Evolutionary conservation across 1,139 yeast species (phyloP).

Genomic region (Geotrichum klebahnii): DNA sequence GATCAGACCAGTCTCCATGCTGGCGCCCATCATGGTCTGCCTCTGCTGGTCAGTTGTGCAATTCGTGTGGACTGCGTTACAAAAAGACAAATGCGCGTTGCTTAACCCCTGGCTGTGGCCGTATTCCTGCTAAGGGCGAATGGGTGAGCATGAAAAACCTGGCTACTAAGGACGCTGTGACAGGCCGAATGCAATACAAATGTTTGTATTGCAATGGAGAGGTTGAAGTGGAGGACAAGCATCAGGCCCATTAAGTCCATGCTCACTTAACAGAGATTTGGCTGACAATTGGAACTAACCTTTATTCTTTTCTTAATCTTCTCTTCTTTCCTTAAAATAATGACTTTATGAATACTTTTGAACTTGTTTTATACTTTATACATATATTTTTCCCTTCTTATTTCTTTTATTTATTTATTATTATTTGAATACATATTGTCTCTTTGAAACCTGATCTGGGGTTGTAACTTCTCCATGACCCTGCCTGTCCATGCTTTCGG

Average conservation of each 20-base stretch:
- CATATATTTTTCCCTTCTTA: too few relatives aligned
- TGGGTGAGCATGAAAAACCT: constrained; percentile 82
- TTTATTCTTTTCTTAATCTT: constrained; percentile 1
- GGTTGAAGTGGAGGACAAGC: constrained; percentile 43
- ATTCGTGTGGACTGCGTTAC: constrained; percentile 91
- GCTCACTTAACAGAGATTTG: too few relatives aligned
- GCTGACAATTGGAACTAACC: too few relatives aligned
- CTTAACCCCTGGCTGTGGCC: constrained; percentile 64
- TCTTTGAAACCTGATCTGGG: too few relatives aligned
- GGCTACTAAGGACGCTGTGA: constrained; percentile 52
- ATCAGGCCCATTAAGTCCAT: neutral
- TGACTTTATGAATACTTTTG: too few relatives aligned
- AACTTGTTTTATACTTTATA: too few relatives aligned
- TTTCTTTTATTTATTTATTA: too few relatives aligned
- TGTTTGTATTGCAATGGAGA: constrained; percentile 69
- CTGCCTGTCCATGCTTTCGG: too few relatives aligned
- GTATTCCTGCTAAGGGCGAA: constrained; percentile 95
- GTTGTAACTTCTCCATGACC: too few relatives aligned
- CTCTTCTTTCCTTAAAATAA: constrained; percentile 5
- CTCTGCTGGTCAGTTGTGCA: constrained; percentile 87
- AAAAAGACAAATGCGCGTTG: constrained; percentile 93
- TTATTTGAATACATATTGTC: too few relatives aligned
- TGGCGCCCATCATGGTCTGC: constrained; percentile 97
- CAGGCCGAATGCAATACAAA: constrained; percentile 40
- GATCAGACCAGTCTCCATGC: constrained; percentile 89